These are phyloP conservation scores for Lotus japonicus DNA, from an alignment of 306 rosid species.

Conservation along the genomic window DNA sequence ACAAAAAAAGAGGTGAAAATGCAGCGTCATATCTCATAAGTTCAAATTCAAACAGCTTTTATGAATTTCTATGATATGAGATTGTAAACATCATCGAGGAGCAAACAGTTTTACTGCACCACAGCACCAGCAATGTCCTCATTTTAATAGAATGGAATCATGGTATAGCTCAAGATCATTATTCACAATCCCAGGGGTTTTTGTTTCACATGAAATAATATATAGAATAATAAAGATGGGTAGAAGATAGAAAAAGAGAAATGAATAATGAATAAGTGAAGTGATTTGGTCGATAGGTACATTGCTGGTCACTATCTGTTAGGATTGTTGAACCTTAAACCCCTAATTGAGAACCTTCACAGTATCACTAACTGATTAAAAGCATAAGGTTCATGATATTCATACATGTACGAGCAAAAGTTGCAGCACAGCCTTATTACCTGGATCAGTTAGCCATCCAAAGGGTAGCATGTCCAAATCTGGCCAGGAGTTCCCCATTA, in stretches of 20 bases:
- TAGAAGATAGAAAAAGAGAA: too few relatives aligned
- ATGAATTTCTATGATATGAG: neutral
- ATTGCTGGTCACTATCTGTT: too few relatives aligned
- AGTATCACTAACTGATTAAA: neutral
- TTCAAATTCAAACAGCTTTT: slow-evolving; percentile 13
- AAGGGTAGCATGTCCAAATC: slow-evolving; percentile 96
- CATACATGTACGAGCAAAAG: neutral
- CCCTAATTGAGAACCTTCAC: too few relatives aligned
- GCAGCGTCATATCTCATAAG: neutral
- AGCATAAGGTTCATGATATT: neutral
- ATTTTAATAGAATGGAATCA: too few relatives aligned
- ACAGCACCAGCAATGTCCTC: too few relatives aligned
- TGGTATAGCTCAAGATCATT: too few relatives aligned
- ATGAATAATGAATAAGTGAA: too few relatives aligned
- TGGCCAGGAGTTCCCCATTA: slow-evolving; percentile 90
- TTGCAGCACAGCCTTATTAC: slow-evolving; percentile 26
- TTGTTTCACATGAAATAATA: too few relatives aligned
- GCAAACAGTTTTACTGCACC: neutral
- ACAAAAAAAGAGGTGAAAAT: neutral
- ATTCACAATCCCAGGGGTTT: too few relatives aligned
- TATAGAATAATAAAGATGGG: too few relatives aligned
- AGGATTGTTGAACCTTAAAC: too few relatives aligned
- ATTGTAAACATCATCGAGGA: neutral
- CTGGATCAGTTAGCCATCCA: slow-evolving; percentile 88
- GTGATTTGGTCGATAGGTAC: too few relatives aligned